phyloP scores from a whole-genome alignment of 129 eudicot genomes.

The Arctium minus region DNA sequence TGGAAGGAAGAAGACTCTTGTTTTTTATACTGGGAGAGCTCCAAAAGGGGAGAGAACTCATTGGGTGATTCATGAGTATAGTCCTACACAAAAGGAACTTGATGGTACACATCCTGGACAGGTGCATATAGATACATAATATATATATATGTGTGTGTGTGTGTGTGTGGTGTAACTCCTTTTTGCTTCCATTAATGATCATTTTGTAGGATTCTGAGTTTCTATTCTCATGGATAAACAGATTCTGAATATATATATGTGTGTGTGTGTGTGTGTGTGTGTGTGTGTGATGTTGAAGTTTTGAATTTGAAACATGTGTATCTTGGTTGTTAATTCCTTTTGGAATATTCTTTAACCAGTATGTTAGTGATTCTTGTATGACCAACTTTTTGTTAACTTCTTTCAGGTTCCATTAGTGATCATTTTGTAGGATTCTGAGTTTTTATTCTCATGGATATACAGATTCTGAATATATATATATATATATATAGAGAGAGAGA shows the following conservation, averaged over 20 bases:
- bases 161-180: not conserved
- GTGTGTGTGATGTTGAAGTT: no score
- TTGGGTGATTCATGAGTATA: constrained; percentile 91
- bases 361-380: not conserved
- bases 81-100: constrained; percentile 62
- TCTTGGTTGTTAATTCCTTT: not conserved
- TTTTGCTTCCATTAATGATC: not conserved
- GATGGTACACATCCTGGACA: constrained; percentile 90
- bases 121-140: constrained; percentile 27
- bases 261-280: no score
- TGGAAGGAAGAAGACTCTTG: constrained; percentile 82
- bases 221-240: not conserved
- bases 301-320: no score
- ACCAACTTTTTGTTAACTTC: not conserved
- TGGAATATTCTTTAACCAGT: not conserved
- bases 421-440: not conserved
- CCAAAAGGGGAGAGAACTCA: constrained; percentile 75
- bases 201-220: not conserved
- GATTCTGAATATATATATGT: not conserved
- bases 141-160: no score
- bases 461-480: not conserved
- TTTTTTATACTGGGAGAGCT: constrained; percentile 76
- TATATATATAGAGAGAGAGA: no score
- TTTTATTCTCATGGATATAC: not conserved
- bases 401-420: not conserved